Evolutionary conservation across 2,329 filamentous ascomycete genomes (phyloP).

Genomic region (Fusarium dimerum): DNA sequence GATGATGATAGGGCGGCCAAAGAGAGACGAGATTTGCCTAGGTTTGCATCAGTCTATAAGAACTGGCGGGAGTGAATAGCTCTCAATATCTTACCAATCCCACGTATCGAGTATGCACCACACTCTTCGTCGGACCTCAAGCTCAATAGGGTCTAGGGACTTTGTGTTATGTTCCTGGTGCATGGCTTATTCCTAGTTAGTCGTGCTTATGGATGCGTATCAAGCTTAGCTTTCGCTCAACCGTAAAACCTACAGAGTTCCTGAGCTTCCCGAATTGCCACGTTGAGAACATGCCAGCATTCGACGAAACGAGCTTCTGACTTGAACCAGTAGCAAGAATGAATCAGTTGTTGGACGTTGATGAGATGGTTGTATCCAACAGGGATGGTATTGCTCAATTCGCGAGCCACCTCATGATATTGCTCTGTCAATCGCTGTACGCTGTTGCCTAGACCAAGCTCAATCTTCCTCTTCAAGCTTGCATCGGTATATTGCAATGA

Average conservation of each 20-base stretch:
- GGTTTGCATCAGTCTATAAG: neutral
- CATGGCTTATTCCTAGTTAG: conserved; percentile 26
- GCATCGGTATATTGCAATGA: conserved; percentile 35
- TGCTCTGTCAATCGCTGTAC: conserved; percentile 32
- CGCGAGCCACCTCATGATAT: conserved; percentile 36
- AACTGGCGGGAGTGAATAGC: neutral
- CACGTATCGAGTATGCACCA: conserved; percentile 41
- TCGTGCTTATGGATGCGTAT: neutral
- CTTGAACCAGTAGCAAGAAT: conserved; percentile 42
- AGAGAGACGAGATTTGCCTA: conserved; percentile 39
- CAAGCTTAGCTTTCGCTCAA: too few species aligned
- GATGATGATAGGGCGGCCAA: conserved; percentile 37
- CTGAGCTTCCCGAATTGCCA: conserved; percentile 39
- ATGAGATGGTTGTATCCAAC: conserved; percentile 34
- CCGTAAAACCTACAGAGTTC: conserved; percentile 30
- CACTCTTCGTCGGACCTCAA: conserved; percentile 37
- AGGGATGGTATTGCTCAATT: conserved; percentile 35
- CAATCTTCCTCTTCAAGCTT: conserved; percentile 33
- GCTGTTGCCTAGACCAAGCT: conserved; percentile 32
- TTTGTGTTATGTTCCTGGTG: conserved; percentile 33
- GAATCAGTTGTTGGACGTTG: conserved; percentile 38
- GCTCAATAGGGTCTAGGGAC: conserved; percentile 34
- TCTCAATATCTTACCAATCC: conserved; percentile 35
- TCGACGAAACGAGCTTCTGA: conserved; percentile 39
- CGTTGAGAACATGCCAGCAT: conserved; percentile 39